Percentiles rank a stretch among this genome's conserved stretches.
Conservation (phyloP, 768 basidiomycete species). For the Mycena polygramma region DNA sequence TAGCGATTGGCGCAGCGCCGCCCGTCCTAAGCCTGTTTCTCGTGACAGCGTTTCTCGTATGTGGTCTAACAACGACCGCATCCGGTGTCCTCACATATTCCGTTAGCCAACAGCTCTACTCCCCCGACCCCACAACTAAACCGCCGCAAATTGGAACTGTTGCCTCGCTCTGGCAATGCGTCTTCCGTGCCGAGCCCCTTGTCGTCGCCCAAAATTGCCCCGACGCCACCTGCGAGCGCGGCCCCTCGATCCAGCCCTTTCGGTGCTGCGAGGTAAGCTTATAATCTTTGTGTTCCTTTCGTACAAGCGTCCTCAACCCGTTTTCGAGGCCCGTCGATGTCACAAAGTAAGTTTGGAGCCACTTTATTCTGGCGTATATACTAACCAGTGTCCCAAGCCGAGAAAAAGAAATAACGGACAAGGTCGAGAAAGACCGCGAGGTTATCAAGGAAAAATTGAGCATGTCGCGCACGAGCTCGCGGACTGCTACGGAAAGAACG, state of each 20-base stretch:
- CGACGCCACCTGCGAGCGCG: constrained; percentile 53
- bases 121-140: constrained; percentile 86
- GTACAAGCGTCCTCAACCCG: constrained; percentile 6
- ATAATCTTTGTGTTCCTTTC: constrained; percentile 6
- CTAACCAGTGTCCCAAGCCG: constrained; percentile 87
- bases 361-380: constrained; percentile 21
- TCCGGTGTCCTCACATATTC: constrained; percentile 27
- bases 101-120: constrained; percentile 74
- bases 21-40: constrained; percentile 57
- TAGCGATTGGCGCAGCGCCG: constrained; percentile 76
- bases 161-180: constrained; percentile 79
- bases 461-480: constrained; percentile 68
- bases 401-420: constrained; percentile 82
- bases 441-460: constrained; percentile 64
- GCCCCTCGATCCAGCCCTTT: constrained; percentile 80
- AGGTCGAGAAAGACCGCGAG: constrained; percentile 77
- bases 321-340: constrained; percentile 8
- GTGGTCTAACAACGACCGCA: constrained; percentile 40
- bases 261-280: constrained; percentile 81
- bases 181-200: constrained; percentile 82
- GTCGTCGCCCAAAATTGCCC: constrained; percentile 80
- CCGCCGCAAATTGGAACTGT: constrained; percentile 86
- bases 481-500: constrained; percentile 63
- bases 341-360: constrained; percentile 59
- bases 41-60: constrained; percentile 73